Evolutionary conservation across 805 yeast species (phyloP), one percentile per base, ranked within the genome.

Genomic region (Cyberlindnera subsufficiens): DNA sequence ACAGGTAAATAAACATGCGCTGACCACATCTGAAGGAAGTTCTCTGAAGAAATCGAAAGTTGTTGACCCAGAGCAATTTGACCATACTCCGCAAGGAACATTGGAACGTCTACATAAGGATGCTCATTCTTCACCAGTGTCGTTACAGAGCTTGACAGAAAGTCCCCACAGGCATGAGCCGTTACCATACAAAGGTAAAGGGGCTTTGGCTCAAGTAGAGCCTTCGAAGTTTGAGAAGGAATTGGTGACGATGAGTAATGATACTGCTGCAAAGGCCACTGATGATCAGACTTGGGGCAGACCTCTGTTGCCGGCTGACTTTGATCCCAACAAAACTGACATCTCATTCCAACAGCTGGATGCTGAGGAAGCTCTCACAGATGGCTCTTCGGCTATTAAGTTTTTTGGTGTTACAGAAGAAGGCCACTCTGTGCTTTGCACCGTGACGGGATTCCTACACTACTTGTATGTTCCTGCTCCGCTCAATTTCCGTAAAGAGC

Each of bases 381-480:
- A 77, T 31, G 80, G 78, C 14, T 69, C 74, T 20, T 75, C 84
- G 0, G 72, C 78, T 2, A 86, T 90, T 0, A 75, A 96, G 42
- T 83, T 95, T 57, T 93, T 90, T 63, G 99, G 99, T 44, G 89
- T 95, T 32, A 89, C 98, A 1, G 77, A 72, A 44, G 82, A 78
- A 43, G 99, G 99, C 4, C 69, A 88, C 57, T 86, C 97, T 0
- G 86, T 93, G 17, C 71, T 90, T 51, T 90, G 98, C 66, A 88
- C 85, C 53, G 93, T 93, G 14, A 76, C 83, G 3, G 96, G 95
- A 6, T 93, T 95, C 59, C 60, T 76, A 42, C 99, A 95, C 60
- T 93, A 93, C 61, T 74, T 93, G 47, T 93, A 87, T 54, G 95
- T 86, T 11, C 96, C 97, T 0, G 90, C 87, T 10, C 99, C 99